These are phyloP conservation scores for Lactarius quietus DNA, from an alignment of 768 basidiomycete species.

Conservation along the genomic window DNA sequence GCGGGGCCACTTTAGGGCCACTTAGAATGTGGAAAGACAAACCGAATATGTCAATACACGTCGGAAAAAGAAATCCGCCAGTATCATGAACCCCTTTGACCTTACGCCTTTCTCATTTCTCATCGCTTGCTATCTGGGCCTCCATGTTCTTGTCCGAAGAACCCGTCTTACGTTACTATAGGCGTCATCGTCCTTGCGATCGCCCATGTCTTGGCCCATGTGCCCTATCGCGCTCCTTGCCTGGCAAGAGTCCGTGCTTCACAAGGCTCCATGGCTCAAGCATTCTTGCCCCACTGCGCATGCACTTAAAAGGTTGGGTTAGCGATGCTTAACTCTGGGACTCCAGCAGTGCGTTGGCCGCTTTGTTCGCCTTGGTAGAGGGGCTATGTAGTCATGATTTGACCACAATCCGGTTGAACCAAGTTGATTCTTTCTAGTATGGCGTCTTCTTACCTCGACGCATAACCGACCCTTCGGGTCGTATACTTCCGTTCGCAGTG, in stretches of 20 bases:
- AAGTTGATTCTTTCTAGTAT: background rate
- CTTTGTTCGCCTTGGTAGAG: background rate
- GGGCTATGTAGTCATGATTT: background rate
- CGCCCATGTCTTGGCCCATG: background rate
- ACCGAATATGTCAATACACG: background rate
- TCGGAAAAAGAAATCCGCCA: background rate
- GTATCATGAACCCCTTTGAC: too few relatives aligned
- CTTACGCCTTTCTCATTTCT: background rate
- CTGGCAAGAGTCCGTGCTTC: too few relatives aligned
- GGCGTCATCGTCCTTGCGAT: background rate
- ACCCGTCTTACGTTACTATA: background rate
- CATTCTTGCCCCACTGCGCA: background rate
- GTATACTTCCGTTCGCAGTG: background rate
- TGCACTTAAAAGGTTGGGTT: background rate
- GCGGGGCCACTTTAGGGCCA: background rate
- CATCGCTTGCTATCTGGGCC: background rate
- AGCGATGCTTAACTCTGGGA: background rate
- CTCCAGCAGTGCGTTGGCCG: background rate
- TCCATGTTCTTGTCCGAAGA: background rate
- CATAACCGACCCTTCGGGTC: too few relatives aligned
- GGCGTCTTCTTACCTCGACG: background rate
- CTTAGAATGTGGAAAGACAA: background rate
- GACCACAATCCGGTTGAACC: background rate
- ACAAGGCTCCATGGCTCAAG: background rate
- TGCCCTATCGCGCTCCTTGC: background rate